These are phyloP conservation scores for Diaporthe australafricana DNA, from an alignment of 2,329 filamentous ascomycete genomes.

Conservation along the genomic window DNA sequence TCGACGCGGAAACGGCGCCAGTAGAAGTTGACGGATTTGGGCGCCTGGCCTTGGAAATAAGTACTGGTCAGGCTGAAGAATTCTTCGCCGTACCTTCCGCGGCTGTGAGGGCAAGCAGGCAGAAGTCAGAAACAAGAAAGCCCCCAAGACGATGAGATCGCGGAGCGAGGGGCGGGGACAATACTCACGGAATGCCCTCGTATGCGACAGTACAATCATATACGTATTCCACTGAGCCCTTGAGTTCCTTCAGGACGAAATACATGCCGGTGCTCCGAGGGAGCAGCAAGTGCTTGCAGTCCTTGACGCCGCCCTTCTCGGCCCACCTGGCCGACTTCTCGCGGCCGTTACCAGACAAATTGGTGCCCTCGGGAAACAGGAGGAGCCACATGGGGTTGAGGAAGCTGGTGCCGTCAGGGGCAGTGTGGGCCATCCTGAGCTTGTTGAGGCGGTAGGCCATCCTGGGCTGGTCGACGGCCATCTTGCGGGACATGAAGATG, in stretches of 20 bases:
- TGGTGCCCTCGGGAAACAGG: constrained; percentile 90
- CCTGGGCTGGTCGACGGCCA: constrained; percentile 82
- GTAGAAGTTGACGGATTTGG: constrained; percentile 96
- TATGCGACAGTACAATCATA: constrained; percentile 97
- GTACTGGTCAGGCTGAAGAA: constrained; percentile 89
- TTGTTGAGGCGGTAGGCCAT: constrained; percentile 79
- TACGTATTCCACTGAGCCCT: constrained; percentile 80
- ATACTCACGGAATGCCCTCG: constrained; percentile 87
- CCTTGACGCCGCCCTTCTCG: constrained; percentile 77
- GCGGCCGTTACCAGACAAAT: constrained; percentile 77
- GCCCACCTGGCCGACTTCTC: constrained; percentile 81
- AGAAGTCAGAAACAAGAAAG: not conserved
- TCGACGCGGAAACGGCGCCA: constrained; percentile 88
- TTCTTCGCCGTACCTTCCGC: constrained; percentile 87
- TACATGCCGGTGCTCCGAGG: constrained; percentile 84
- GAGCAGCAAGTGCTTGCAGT: constrained; percentile 79
- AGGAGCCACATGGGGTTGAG: constrained; percentile 90
- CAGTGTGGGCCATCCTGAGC: constrained; percentile 69
- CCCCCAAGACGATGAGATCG: not conserved
- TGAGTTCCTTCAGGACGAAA: constrained; percentile 82
- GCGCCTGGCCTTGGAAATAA: constrained; percentile 88
- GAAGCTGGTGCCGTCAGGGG: constrained; percentile 65
- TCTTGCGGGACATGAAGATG: constrained; percentile 92
- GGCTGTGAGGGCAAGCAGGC: constrained; percentile 56
- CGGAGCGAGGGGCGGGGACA: too few species aligned